These are phyloP conservation scores for Macrolepiota albuminosa DNA, from an alignment of 768 basidiomycete genomes.

Conservation along the genomic window DNA sequence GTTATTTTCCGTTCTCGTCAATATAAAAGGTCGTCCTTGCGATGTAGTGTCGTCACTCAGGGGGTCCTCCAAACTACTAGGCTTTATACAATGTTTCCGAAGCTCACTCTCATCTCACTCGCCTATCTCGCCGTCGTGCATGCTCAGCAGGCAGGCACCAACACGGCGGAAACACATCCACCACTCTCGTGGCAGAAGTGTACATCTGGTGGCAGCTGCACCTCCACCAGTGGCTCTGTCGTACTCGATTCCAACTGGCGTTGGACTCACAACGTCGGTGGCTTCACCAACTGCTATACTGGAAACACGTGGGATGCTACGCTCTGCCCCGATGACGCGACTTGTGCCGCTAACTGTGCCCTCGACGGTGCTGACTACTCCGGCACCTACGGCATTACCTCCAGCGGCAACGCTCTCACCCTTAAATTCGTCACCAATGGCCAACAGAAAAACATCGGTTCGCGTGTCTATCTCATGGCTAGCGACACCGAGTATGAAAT, in stretches of 20 bases:
- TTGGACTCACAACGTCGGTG: constrained; percentile 39
- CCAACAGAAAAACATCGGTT: constrained; percentile 33
- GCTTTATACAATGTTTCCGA: constrained; percentile 29
- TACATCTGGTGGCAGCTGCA: constrained; percentile 42
- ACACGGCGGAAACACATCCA: constrained; percentile 41
- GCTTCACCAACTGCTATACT: constrained; percentile 46
- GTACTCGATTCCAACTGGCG: constrained; percentile 58
- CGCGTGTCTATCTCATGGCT: constrained; percentile 47
- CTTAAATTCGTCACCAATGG: constrained; percentile 43
- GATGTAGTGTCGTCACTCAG: background rate
- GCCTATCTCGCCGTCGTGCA: constrained; percentile 37
- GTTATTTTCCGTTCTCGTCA: constrained; percentile 5
- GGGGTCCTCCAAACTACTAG: background rate
- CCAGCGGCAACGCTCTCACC: constrained; percentile 42
- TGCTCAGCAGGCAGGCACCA: constrained; percentile 44
- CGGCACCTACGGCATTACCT: constrained; percentile 49
- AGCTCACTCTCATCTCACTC: constrained; percentile 34
- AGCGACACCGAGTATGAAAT: constrained; percentile 37
- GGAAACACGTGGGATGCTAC: constrained; percentile 50
- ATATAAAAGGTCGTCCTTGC: background rate
- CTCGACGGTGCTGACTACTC: constrained; percentile 44
- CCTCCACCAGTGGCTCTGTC: constrained; percentile 30
- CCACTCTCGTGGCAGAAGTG: constrained; percentile 43
- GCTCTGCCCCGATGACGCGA: constrained; percentile 41
- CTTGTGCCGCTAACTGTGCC: constrained; percentile 25